Conservation (phyloP, 129 eudicot genomes). For the Saussurea involucrata region DNA sequence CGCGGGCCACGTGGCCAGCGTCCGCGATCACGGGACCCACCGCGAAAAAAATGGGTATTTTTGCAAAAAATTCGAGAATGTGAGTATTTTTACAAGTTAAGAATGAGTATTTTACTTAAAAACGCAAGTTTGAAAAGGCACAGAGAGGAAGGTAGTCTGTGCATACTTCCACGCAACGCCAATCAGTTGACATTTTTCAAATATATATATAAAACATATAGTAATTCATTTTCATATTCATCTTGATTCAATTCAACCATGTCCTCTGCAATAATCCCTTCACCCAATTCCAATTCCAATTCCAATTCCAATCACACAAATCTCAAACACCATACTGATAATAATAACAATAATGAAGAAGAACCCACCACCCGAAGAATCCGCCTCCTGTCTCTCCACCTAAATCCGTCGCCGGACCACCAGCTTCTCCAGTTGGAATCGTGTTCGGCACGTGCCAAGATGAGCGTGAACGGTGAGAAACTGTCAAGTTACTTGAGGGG, state of each 20-base stretch:
- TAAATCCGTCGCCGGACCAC: constrained; percentile 31
- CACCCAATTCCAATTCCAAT: background rate
- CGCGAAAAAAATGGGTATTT: too few species aligned
- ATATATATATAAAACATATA: too few species aligned
- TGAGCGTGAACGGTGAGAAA: constrained; percentile 32
- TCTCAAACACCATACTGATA: background rate
- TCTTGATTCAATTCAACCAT: constrained; percentile 18
- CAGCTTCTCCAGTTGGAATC: constrained; percentile 14
- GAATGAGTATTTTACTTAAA: too few species aligned
- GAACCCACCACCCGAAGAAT: constrained; percentile 51
- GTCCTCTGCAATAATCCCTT: constrained; percentile 19
- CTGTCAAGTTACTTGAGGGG: constrained; percentile 65
- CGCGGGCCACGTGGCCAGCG: too few species aligned
- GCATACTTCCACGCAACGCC: too few species aligned
- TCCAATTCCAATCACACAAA: background rate
- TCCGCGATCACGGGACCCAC: too few species aligned
- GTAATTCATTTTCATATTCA: background rate
- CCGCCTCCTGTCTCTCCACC: constrained; percentile 61
- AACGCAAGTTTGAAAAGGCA: too few species aligned
- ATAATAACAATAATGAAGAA: constrained; percentile 22
- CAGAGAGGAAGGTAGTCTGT: too few species aligned
- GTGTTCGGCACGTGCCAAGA: constrained; percentile 52
- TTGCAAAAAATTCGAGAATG: too few species aligned
- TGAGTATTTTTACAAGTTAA: too few species aligned
- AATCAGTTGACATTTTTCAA: too few species aligned